Percentiles rank a stretch among this genome's conserved stretches.
Conservation (phyloP, 106 monocot genomes). For the Xerophyta viscosa region DNA sequence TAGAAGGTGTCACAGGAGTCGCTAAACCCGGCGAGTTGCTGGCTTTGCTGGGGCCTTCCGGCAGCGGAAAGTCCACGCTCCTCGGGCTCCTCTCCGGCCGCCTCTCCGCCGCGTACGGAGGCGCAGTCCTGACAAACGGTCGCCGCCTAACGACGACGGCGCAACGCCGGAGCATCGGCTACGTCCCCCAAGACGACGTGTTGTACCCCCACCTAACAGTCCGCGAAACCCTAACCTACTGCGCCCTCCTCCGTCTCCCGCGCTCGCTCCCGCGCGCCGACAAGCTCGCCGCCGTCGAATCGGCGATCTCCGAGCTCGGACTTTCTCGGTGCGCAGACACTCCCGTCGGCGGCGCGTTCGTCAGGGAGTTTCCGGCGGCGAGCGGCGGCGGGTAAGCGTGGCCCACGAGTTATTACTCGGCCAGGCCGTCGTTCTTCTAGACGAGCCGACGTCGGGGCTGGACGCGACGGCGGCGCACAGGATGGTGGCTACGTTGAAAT, state of each 20-base stretch:
- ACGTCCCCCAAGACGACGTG: constrained; percentile 76
- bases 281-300: constrained; percentile 44
- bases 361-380: constrained; percentile 80
- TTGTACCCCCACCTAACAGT: constrained; percentile 82
- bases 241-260: constrained; percentile 69
- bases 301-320: constrained; percentile 69
- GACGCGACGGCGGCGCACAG: constrained; percentile 76
- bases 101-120: constrained; percentile 10
- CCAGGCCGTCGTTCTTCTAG: constrained; percentile 69
- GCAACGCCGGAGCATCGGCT: constrained; percentile 32
- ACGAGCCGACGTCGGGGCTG: constrained; percentile 86
- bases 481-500: constrained; percentile 35
- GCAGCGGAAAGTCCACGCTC: constrained; percentile 88
- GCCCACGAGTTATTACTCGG: constrained; percentile 70
- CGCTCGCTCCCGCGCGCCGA: constrained; percentile 18
- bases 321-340: constrained; percentile 57
- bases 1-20: constrained; percentile 45
- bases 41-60: constrained; percentile 78
- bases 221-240: constrained; percentile 61
- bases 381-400: constrained; percentile 82
- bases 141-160: constrained; percentile 8
- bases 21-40: constrained; percentile 60
- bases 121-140: constrained; percentile 33
- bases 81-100: constrained; percentile 55
- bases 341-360: constrained; percentile 43